Evolutionary conservation across 331 rosid species (phyloP).

Genomic region (Phaseolus coccineus): DNA sequence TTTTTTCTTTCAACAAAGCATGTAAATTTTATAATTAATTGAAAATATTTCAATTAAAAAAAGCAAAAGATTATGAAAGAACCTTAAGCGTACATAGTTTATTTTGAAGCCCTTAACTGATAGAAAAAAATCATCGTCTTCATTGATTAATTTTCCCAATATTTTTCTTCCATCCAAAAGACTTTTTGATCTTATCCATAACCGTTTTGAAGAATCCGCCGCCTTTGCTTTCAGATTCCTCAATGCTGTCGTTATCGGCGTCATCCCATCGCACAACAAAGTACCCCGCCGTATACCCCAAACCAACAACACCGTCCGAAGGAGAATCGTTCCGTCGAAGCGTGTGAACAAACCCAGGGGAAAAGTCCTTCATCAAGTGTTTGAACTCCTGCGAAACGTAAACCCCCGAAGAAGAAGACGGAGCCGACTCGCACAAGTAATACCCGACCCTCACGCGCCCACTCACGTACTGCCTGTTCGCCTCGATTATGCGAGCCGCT

Average conservation of each 20-base stretch:
- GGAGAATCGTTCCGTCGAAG: neutral
- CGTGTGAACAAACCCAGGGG: neutral
- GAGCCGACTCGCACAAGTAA: neutral
- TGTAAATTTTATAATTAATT: no score
- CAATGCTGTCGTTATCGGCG: no score
- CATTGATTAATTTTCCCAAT: no score
- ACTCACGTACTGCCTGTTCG: conserved; percentile 49
- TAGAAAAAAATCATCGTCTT: no score
- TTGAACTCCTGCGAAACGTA: neutral
- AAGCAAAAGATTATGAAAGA: no score
- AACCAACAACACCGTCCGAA: no score
- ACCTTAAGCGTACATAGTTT: neutral
- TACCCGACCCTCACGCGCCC: conserved; percentile 51
- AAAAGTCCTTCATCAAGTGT: neutral
- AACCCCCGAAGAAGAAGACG: no score
- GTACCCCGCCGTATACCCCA: rapidly evolving
- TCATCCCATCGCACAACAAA: no score
- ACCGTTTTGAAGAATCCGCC: neutral
- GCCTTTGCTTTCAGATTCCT: neutral
- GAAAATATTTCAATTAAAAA: no score
- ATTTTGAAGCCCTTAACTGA: no score
- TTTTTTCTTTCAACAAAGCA: no score
- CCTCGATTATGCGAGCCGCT: conserved; percentile 38
- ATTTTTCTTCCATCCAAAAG: neutral
- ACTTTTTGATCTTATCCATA: neutral